Evolutionary conservation across 176 grass and related monocot species (phyloP).

Genomic region (Bonia amplexicaulis): DNA sequence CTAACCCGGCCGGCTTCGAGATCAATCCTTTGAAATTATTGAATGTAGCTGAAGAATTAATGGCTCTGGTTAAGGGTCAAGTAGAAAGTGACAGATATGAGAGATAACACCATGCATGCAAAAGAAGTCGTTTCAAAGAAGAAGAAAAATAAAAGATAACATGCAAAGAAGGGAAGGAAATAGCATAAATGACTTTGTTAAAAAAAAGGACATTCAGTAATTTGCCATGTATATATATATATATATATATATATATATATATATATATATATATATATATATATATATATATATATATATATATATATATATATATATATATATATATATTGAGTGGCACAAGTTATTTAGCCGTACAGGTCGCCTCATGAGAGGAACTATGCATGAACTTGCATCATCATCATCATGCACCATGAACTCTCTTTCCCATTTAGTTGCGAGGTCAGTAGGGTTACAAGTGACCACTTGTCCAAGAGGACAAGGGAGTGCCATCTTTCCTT

Average conservation of each 20-base stretch:
- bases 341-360: neutral
- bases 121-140: neutral
- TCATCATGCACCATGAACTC: neutral
- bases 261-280: neutral
- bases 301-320: neutral
- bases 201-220: neutral
- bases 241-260: neutral
- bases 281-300: neutral
- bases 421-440: conserved; percentile 15
- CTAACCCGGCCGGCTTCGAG: neutral
- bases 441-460: conserved; percentile 23
- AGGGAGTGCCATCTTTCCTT: conserved; percentile 37
- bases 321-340: neutral
- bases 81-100: neutral
- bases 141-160: neutral
- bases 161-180: neutral
- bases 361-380: neutral
- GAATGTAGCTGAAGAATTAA: neutral
- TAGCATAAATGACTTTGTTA: neutral
- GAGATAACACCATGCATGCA: conserved; percentile 1
- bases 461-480: conserved; percentile 42
- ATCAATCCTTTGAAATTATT: neutral
- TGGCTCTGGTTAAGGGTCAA: neutral
- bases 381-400: conserved; percentile 12
- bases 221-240: neutral